These are phyloP conservation scores for Pseudopithomyces chartarum DNA, from an alignment of 2,329 filamentous ascomycete genomes.

Conservation along the genomic window DNA sequence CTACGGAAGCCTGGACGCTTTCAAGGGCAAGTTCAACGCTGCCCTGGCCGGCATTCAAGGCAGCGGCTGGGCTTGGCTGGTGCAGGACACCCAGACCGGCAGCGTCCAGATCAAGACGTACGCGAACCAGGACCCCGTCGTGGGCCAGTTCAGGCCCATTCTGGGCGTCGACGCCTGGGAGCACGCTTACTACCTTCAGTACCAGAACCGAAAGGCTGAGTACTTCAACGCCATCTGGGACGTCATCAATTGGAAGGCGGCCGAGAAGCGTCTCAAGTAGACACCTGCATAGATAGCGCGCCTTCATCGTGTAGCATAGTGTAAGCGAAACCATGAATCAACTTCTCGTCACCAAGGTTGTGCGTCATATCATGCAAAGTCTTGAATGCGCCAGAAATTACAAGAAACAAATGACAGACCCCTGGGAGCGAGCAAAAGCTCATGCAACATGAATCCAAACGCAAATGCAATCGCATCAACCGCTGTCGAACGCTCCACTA, in stretches of 20 bases:
- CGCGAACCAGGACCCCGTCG: constrained; percentile 87
- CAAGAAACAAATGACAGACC: not conserved
- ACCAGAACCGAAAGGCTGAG: constrained; percentile 95
- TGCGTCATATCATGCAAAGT: not conserved
- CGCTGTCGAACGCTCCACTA: not conserved
- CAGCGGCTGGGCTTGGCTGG: constrained; percentile 67
- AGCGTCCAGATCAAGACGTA: constrained; percentile 70
- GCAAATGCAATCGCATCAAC: not conserved
- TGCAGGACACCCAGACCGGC: constrained; percentile 66
- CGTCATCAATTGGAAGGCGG: constrained; percentile 93
- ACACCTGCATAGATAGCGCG: not conserved
- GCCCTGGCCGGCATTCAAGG: constrained; percentile 69
- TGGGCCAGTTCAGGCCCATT: constrained; percentile 80
- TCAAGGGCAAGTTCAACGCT: constrained; percentile 68
- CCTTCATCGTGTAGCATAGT: constrained; percentile 6
- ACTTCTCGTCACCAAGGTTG: not conserved
- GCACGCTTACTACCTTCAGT: constrained; percentile 94
- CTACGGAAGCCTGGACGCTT: constrained; percentile 62
- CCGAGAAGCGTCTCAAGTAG: constrained; percentile 73
- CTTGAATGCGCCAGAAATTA: not conserved
- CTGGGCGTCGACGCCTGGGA: constrained; percentile 95
- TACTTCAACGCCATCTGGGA: constrained; percentile 95
- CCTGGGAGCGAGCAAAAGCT: not conserved
- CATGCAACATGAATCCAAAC: not conserved
- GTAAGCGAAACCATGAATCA: not conserved